phyloP scores from a whole-genome alignment of 163 green algal species.

The Trebouxia gelatinosa region DNA sequence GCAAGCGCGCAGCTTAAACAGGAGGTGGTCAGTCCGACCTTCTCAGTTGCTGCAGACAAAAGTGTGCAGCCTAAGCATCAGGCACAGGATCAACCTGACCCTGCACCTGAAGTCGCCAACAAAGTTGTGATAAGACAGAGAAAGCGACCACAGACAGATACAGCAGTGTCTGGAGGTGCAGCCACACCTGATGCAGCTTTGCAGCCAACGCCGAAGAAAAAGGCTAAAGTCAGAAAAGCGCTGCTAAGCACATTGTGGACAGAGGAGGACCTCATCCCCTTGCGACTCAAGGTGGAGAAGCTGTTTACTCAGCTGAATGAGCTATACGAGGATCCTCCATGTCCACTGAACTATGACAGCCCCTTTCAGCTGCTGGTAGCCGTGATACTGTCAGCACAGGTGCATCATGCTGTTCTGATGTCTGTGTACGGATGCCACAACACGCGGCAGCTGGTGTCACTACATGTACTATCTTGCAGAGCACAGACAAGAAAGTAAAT shows the following conservation, averaged over 20 bases:
- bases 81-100: too few species aligned
- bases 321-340: constrained; percentile 71
- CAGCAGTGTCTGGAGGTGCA: not conserved
- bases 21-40: too few species aligned
- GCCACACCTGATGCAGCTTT: not conserved
- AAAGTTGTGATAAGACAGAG: too few species aligned
- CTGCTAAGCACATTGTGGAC: not conserved
- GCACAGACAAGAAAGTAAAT: constrained; percentile 75
- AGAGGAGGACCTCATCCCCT: not conserved
- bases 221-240: not conserved
- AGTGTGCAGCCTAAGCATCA: too few species aligned
- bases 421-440: too few species aligned
- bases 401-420: constrained; percentile 15
- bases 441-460: too few species aligned
- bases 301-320: constrained; percentile 61
- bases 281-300: constrained; percentile 45
- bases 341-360: constrained; percentile 67
- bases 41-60: too few species aligned
- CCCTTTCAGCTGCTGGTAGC: constrained; percentile 80
- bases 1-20: too few species aligned
- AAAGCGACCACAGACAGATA: not conserved
- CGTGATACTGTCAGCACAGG: constrained; percentile 78
- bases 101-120: too few species aligned
- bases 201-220: not conserved
- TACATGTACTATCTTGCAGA: too few species aligned